phyloP scores from a whole-genome alignment of 2,329 filamentous ascomycete genomes.

The Cryoendolithus antarcticus region DNA sequence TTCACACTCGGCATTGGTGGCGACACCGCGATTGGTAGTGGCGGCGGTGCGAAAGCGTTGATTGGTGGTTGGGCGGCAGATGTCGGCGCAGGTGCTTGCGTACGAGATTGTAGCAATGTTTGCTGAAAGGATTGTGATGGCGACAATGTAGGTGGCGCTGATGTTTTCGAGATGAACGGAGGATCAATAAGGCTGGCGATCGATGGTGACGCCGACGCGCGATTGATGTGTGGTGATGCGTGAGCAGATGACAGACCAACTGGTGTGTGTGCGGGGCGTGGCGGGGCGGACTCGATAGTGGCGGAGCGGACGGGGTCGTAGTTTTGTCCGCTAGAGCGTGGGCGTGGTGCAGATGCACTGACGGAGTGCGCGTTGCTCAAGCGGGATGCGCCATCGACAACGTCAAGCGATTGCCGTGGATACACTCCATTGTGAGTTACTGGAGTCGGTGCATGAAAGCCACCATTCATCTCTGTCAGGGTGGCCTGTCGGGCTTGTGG shows the following conservation, averaged over 20 bases:
- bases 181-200: conserved; percentile 84
- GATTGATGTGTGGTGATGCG: conserved; percentile 40
- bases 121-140: conserved; percentile 11
- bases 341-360: conserved; percentile 28
- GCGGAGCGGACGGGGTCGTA: conserved; percentile 70
- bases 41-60: conserved; percentile 1
- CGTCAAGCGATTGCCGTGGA: too few species aligned
- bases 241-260: conserved; percentile 21
- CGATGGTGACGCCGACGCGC: conserved; percentile 79
- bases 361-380: conserved; percentile 19
- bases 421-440: neutral
- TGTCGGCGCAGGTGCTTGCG: conserved; percentile 3
- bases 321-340: conserved; percentile 61
- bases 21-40: conserved; percentile 5
- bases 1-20: conserved; percentile 4
- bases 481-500: conserved; percentile 25
- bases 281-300: conserved; percentile 28
- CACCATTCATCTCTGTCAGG: conserved; percentile 27
- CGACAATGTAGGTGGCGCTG: conserved; percentile 20
- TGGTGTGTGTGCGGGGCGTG: conserved; percentile 10
- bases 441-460: neutral
- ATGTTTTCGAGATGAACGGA: conserved; percentile 29
- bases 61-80: conserved; percentile 1
- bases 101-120: conserved; percentile 10
- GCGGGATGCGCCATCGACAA: too few species aligned